These are phyloP conservation scores for Chlamydomonas reinhardtii DNA, from an alignment of 163 green algal species.

Conservation along the genomic window DNA sequence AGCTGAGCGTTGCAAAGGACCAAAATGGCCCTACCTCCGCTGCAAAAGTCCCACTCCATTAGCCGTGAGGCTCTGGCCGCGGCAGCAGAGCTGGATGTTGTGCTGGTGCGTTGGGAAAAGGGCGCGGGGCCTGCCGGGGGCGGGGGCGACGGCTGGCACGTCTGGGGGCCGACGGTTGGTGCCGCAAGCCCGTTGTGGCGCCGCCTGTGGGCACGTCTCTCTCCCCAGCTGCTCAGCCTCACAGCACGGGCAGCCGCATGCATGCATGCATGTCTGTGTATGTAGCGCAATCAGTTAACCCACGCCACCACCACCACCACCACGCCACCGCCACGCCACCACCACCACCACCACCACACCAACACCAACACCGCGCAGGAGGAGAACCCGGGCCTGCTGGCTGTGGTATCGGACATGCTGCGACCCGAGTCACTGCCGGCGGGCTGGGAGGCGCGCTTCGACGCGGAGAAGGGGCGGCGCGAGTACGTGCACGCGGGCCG, in stretches of 20 bases:
- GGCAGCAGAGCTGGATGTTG: slow-evolving; percentile 44
- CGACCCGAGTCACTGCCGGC: slow-evolving; percentile 48
- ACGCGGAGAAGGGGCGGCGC: slow-evolving; percentile 15
- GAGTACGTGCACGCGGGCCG: neutral
- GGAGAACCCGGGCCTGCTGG: slow-evolving; percentile 17
- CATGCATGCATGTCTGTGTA: no score
- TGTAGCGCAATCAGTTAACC: no score
- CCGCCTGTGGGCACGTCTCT: no score
- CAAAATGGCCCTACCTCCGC: no score
- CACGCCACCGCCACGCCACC: neutral
- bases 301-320: neutral
- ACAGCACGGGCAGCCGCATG: no score
- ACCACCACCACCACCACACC: no score
- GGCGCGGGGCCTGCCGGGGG: no score
- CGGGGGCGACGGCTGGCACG: no score
- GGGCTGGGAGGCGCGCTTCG: slow-evolving; percentile 52
- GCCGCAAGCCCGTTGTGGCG: no score
- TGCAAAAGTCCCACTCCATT: no score
- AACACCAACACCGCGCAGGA: neutral
- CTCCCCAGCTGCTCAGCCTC: no score
- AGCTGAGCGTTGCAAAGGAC: no score
- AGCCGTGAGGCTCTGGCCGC: slow-evolving; percentile 23
- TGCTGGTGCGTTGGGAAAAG: neutral
- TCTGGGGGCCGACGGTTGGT: neutral
- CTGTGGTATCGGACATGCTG: slow-evolving; percentile 48